A percentile compares a stretch with the other conserved stretches of the same genome.
Evolutionary conservation across 2,329 filamentous ascomycete genomes (phyloP).

Genomic region (Waltergamsia citrina): DNA sequence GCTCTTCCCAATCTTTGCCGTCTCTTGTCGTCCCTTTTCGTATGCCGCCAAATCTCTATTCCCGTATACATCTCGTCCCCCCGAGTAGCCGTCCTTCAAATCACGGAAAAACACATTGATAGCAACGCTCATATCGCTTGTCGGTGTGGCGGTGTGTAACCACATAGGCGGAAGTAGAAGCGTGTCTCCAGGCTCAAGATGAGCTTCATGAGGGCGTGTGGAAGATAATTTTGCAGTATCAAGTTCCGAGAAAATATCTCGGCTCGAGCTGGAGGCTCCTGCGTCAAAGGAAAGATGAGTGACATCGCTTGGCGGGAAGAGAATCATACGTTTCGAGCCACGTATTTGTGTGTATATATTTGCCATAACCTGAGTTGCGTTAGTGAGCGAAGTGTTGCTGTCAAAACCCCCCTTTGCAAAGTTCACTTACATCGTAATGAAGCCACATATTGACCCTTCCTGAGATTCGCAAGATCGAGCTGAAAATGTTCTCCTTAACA

Average conservation of each 20-base stretch:
- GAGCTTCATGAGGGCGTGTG: constrained; percentile 58
- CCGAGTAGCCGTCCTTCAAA: constrained; percentile 56
- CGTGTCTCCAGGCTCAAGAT: constrained; percentile 62
- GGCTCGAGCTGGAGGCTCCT: constrained; percentile 69
- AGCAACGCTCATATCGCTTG: constrained; percentile 54
- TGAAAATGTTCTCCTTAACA: constrained; percentile 58
- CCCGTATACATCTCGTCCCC: constrained; percentile 76
- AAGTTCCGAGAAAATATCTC: constrained; percentile 56
- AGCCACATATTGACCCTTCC: constrained; percentile 81
- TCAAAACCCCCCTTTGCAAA: not conserved
- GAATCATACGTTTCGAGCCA: constrained; percentile 62
- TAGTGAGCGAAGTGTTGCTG: not conserved
- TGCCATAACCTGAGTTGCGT: constrained; percentile 57
- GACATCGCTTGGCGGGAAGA: constrained; percentile 75
- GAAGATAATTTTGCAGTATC: constrained; percentile 24
- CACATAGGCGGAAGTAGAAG: constrained; percentile 77
- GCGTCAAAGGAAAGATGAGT: constrained; percentile 59
- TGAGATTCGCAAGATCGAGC: constrained; percentile 70
- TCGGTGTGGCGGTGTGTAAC: constrained; percentile 66
- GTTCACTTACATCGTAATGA: constrained; percentile 63
- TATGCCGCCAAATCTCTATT: constrained; percentile 80
- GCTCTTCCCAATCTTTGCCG: constrained; percentile 54
- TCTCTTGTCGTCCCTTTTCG: constrained; percentile 67
- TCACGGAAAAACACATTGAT: constrained; percentile 87
- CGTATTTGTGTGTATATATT: constrained; percentile 76